Evolutionary conservation across 495 filamentous ascomycete genomes (phyloP).

Genomic region (Hapsidospora chrysogenum): DNA sequence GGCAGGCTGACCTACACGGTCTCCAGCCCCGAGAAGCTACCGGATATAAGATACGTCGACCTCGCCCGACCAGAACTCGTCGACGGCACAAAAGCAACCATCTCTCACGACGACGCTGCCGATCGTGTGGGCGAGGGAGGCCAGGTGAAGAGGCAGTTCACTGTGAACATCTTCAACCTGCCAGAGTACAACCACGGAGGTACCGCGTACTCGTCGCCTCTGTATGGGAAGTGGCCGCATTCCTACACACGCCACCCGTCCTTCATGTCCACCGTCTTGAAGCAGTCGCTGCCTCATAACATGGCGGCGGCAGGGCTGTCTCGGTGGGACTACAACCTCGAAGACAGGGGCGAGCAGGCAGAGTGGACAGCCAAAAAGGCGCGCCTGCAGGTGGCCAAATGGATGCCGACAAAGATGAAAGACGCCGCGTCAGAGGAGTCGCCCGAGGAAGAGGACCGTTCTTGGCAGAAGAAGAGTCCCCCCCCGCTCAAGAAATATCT

Average conservation of each 20-base stretch:
- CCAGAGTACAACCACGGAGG: conserved; percentile 17
- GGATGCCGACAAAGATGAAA: conserved; percentile 1
- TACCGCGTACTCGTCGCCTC: conserved; percentile 16
- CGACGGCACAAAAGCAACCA: too few relatives aligned
- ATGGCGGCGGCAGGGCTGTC: conserved; percentile 18
- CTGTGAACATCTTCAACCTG: conserved; percentile 17
- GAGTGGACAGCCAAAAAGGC: conserved; percentile 2
- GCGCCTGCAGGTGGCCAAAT: not conserved
- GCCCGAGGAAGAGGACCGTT: too few relatives aligned
- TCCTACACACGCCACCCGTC: conserved; percentile 6
- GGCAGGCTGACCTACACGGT: too few relatives aligned
- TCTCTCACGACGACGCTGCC: too few relatives aligned
- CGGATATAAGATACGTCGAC: too few relatives aligned
- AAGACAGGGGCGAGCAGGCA: not conserved
- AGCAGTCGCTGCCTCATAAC: conserved; percentile 14
- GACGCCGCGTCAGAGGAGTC: too few relatives aligned
- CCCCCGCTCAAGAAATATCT: too few relatives aligned
- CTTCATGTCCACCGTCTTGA: conserved; percentile 16
- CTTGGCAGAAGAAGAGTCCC: too few relatives aligned
- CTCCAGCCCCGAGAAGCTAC: too few relatives aligned
- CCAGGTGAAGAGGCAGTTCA: conserved; percentile 10
- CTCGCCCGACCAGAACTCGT: too few relatives aligned
- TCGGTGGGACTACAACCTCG: conserved; percentile 36
- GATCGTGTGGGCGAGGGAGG: too few relatives aligned
- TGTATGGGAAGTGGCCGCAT: conserved; percentile 25